Evolutionary conservation across 1,284 basidiomycete genomes (phyloP), one percentile per base, ranked within the genome.

Genomic region (Athelia psychrophila): DNA sequence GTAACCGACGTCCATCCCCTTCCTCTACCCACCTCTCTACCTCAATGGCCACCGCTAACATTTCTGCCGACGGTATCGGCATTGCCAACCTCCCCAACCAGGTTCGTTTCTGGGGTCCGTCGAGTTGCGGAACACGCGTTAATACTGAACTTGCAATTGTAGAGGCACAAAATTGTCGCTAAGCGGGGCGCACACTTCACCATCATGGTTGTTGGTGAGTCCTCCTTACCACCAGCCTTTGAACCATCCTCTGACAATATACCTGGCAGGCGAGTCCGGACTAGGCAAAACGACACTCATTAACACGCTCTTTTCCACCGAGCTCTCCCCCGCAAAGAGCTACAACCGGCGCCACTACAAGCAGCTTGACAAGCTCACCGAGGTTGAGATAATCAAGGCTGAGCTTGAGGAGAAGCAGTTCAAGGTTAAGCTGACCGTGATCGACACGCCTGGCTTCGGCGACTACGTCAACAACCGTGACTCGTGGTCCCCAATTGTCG

Each of bases 381-480:
- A 99, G 76, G 89, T 95, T 50, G 93, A 96, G 66, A 95, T 96
- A 53, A 92, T 95, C 78, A 95, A 95, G 77, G 93, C 93, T 54
- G 91, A 98, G 76, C 86, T 99, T 27, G 97, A 99, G 74, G 96
- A 99, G 76, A 94, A 97, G 71, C 91, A 94, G 65, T 99, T 99
- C 86, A 97, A 95, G 74, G 95, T 98, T 78, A 98, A 98, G 81
- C 86, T 99, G 56, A 96, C 92, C 23, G 95, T 98, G 67, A 96
- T 99, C 64, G 96, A 99, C 74, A 98, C 95, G 20, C 96, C 96
- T 54, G 96, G 96, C 18, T 99, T 98, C 60, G 96, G 96, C 38
- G 96, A 99, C 87, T 98, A 98, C 66, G 95, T 99, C 76, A 98
- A 99, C 88, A 99, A 99, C 83, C 87, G 94, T 56, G 96, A 99